Base-by-base conservation (phyloP, 768 basidiomycete genomes). In the Candolleomyces efflorescens region DNA sequence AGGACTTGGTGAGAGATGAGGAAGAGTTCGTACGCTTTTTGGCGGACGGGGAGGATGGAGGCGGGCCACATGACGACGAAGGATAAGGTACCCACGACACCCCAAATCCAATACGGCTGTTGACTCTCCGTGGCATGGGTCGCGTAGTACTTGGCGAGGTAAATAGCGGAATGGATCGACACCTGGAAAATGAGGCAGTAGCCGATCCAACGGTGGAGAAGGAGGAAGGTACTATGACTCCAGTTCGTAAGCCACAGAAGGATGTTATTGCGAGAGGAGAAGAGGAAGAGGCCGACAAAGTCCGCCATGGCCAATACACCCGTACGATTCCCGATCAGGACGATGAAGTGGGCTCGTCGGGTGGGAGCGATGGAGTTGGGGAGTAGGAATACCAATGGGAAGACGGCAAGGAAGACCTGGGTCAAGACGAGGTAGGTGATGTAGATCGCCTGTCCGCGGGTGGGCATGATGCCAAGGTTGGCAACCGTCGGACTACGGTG, bases 1-100 rank as follows among this genome's bases (percentile, higher is more conserved):
- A 76, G 60, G 3, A 77, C 4, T 53, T 81, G 75, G 64, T 87
- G 85, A 0, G 69, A 43, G 27, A 77, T 64, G 27, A 82, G 69
- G 71, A 87, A 87, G 3, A 78, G 2, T 62, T 87, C 84, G 55
- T 84, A 86, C 1, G 63, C 67, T 5, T 64, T 69, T 2, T 71
- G 65, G 10, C 85, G 78, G 22, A 85, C 62, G 2, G 75, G 76
- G 15, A 81, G 78, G 12, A 86, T 56, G 5, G 82, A 80, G n/a
- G 82, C 58, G 15, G 59, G 59, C 59, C 59, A 59, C 23, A 59
- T 46, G 59, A 59, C 5, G 22, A 59, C 53, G 43, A 59, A 55
- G 20, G 54, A 37, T 12, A 59, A 38, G 37, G 59, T 59, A 37
- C 59, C 59, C 18, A 59, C 48, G 48, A 59, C 45, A 44, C 59